These are phyloP conservation scores for Panaeolus papilionaceus DNA, from an alignment of 768 basidiomycete genomes.

Conservation along the genomic window DNA sequence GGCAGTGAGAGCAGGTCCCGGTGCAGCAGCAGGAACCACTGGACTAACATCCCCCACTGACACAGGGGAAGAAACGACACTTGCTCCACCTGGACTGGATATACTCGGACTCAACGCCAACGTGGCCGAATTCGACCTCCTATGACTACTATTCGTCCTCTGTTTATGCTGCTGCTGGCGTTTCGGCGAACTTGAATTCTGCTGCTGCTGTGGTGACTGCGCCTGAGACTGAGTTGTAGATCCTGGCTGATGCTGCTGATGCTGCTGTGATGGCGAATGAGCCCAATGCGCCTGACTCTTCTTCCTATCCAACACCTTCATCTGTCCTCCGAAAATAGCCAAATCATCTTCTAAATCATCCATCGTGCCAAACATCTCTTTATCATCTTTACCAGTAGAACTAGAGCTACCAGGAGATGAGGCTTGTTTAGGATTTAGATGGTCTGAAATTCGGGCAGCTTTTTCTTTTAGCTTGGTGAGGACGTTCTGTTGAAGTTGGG, in stretches of 20 bases:
- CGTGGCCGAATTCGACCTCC: slow-evolving; percentile 18
- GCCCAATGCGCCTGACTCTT: slow-evolving; percentile 19
- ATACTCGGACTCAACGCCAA: slow-evolving; percentile 5
- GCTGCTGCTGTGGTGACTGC: slow-evolving; percentile 1
- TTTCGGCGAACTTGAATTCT: not conserved
- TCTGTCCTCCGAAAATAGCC: slow-evolving; percentile 62
- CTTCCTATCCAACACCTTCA: slow-evolving; percentile 45
- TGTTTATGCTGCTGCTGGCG: not conserved
- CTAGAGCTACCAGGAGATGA: slow-evolving; percentile 19
- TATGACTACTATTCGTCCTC: not conserved
- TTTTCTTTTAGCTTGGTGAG: slow-evolving; percentile 53
- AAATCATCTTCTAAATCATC: slow-evolving; percentile 52
- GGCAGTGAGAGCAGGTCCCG: slow-evolving; percentile 11
- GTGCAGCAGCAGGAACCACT: not conserved
- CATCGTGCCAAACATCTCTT: slow-evolving; percentile 20
- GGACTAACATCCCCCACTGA: not conserved
- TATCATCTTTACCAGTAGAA: not conserved
- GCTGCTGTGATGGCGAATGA: not conserved
- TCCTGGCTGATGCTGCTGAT: not conserved
- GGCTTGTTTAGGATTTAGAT: slow-evolving; percentile 16
- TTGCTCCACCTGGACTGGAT: not conserved
- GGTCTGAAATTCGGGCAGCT: slow-evolving; percentile 39
- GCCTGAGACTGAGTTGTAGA: not conserved
- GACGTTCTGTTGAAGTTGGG: slow-evolving; percentile 39
- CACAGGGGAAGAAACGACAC: not conserved